Conservation (phyloP, 1,139 yeast species). For the Tardiomyces digboiensis region DNA sequence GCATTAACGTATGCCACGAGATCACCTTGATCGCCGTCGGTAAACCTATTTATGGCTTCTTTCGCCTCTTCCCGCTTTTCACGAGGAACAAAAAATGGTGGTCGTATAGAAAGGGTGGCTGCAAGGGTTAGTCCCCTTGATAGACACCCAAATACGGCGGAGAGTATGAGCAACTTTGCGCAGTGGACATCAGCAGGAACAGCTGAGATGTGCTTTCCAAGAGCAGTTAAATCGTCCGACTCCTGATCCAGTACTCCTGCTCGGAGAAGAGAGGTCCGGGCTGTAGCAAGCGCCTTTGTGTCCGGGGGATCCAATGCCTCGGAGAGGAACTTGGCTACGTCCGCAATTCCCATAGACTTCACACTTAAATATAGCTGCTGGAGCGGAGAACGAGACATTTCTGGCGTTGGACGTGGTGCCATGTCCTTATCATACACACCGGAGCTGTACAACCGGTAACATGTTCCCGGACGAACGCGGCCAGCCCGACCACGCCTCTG, state of each 20-base stretch:
- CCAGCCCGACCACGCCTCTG: slow-evolving; percentile 99
- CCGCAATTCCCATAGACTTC: slow-evolving; percentile 76
- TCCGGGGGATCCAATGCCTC: slow-evolving; percentile 82
- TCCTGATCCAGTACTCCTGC: slow-evolving; percentile 55
- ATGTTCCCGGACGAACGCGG: slow-evolving; percentile 74
- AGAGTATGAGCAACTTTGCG: slow-evolving; percentile 71
- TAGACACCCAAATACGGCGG: slow-evolving; percentile 79
- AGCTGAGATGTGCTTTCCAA: slow-evolving; percentile 75
- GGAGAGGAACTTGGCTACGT: slow-evolving; percentile 59
- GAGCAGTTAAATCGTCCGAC: slow-evolving; percentile 50
- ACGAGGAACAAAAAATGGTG: slow-evolving; percentile 55
- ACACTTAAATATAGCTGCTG: slow-evolving; percentile 78
- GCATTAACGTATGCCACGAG: slow-evolving; percentile 55
- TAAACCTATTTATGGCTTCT: slow-evolving; percentile 34
- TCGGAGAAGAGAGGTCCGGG: slow-evolving; percentile 51
- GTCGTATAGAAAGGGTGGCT: slow-evolving; percentile 61
- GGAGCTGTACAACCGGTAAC: slow-evolving; percentile 71
- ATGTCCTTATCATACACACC: slow-evolving; percentile 46
- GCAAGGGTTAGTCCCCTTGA: slow-evolving; percentile 68
- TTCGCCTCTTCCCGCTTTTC: slow-evolving; percentile 62
- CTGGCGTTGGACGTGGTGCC: slow-evolving; percentile 76
- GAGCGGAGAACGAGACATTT: slow-evolving; percentile 71
- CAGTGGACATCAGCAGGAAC: slow-evolving; percentile 82
- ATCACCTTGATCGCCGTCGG: slow-evolving; percentile 52
- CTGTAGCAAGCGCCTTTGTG: slow-evolving; percentile 45